phyloP scores from a whole-genome alignment of 1,139 yeast genomes.

The Tardiomyces blankii region DNA sequence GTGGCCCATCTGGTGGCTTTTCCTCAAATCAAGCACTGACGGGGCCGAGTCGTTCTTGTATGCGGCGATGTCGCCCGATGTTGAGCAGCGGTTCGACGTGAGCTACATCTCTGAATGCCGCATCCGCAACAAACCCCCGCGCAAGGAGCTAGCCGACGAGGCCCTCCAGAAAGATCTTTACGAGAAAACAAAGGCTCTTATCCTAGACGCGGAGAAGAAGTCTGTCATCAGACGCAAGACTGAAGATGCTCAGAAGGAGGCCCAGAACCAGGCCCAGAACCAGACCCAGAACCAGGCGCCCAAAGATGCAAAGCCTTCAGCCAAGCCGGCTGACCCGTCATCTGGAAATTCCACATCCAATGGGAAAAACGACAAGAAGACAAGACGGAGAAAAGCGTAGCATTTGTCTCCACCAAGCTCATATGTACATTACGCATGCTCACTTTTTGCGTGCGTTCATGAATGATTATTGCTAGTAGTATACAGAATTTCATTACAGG shows the following conservation, averaged over 20 bases:
- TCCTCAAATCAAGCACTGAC: constrained; percentile 59
- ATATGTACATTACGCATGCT: too few species aligned
- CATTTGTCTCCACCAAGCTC: too few species aligned
- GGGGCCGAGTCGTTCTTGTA: constrained; percentile 74
- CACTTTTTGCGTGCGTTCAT: too few species aligned
- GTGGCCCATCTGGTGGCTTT: constrained; percentile 75
- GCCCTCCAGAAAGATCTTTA: constrained; percentile 53
- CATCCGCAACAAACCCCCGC: constrained; percentile 39
- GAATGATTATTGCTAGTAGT: too few species aligned
- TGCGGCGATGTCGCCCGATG: constrained; percentile 63
- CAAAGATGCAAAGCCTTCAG: too few species aligned
- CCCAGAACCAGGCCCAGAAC: too few species aligned
- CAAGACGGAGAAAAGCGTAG: too few species aligned
- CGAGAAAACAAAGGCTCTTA: constrained; percentile 46
- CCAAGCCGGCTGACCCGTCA: too few species aligned
- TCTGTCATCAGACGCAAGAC: constrained; percentile 39
- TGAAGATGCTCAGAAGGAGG: constrained; percentile 29
- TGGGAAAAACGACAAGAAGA: too few species aligned
- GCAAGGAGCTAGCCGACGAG: constrained; percentile 53
- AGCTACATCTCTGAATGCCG: constrained; percentile 63
- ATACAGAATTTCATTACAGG: constrained; percentile 25
- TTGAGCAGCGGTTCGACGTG: constrained; percentile 51
- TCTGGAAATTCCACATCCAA: too few species aligned
- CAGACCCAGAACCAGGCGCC: too few species aligned
- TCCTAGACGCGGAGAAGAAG: constrained; percentile 52